A percentile compares a stretch with the other conserved stretches of the same genome.
These are phyloP conservation scores for Macrophomina tecta DNA, from an alignment of 2,329 filamentous ascomycete species.

Conservation along the genomic window DNA sequence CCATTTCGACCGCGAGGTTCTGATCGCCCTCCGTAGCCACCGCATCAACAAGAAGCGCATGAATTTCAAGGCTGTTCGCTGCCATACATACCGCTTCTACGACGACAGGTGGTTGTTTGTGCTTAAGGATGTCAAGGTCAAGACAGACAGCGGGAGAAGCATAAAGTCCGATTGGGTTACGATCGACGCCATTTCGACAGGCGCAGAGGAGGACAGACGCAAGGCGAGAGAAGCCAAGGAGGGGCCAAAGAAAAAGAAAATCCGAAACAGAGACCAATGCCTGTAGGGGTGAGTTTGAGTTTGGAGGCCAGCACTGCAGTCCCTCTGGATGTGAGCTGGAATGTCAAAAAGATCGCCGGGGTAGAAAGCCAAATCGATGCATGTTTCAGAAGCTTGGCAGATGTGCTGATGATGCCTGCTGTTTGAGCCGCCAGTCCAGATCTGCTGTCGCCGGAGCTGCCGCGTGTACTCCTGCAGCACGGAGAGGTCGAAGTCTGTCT, in stretches of 20 bases:
- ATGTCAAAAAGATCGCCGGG: background rate
- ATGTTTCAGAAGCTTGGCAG: background rate
- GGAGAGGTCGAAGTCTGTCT: too few relatives aligned
- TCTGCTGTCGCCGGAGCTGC: background rate
- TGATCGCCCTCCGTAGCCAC: conserved; percentile 8
- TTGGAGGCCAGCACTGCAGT: background rate
- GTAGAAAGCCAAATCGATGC: conserved; percentile 7
- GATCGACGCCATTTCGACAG: conserved; percentile 16
- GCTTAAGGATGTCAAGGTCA: conserved; percentile 15
- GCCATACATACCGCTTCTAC: conserved; percentile 18
- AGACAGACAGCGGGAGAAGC: conserved; percentile 19
- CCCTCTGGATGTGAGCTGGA: background rate
- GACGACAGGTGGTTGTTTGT: conserved; percentile 21
- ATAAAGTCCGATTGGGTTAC: conserved; percentile 3
- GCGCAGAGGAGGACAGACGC: conserved; percentile 8
- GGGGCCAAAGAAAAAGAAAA: background rate
- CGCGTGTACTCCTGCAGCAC: background rate
- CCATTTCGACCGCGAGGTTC: conserved; percentile 19
- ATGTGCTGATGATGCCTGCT: background rate
- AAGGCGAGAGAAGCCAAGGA: background rate
- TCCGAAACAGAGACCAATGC: background rate
- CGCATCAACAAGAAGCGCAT: conserved; percentile 5
- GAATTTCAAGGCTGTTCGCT: conserved; percentile 23
- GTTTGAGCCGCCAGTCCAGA: background rate
- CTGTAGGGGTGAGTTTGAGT: background rate